A percentile compares a stretch with the other conserved stretches of the same genome.
Evolutionary conservation across 73 alveolate genomes (phyloP).

Genomic region (Paramecium primaurelia): DNA sequence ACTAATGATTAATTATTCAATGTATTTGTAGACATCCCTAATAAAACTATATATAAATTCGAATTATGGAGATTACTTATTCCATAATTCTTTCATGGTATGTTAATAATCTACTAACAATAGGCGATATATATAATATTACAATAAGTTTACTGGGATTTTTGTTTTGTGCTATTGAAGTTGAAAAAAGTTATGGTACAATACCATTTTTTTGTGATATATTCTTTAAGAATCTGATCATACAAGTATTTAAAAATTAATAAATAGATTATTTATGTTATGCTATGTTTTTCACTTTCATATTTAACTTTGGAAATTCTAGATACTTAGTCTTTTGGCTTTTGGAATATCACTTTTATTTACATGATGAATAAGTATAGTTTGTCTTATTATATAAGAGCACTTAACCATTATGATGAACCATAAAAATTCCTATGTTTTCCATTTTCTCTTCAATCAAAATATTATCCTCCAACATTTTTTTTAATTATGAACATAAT

Average conservation of each 20-base stretch:
- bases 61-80: constrained; percentile 24
- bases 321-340: background rate
- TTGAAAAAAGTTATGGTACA: constrained; percentile 39
- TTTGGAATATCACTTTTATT: constrained; percentile 19
- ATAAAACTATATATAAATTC: background rate
- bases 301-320: background rate
- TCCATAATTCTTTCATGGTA: constrained; percentile 43
- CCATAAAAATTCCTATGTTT: background rate
- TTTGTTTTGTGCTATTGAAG: background rate
- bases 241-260: background rate
- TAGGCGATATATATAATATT: constrained; percentile 3
- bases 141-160: constrained; percentile 14
- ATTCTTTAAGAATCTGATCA: constrained; percentile 28
- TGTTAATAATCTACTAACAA: background rate
- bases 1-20: background rate
- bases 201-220: constrained; percentile 35
- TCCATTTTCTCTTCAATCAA: background rate
- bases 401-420: background rate
- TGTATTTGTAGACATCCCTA: background rate
- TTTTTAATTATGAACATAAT: background rate
- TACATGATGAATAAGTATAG: constrained; percentile 40
- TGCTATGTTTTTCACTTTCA: background rate
- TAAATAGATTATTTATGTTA: background rate
- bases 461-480: background rate
- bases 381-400: background rate